Base-by-base conservation (phyloP, 1,139 yeast genomes). In the Hansenula sp. region DNA sequence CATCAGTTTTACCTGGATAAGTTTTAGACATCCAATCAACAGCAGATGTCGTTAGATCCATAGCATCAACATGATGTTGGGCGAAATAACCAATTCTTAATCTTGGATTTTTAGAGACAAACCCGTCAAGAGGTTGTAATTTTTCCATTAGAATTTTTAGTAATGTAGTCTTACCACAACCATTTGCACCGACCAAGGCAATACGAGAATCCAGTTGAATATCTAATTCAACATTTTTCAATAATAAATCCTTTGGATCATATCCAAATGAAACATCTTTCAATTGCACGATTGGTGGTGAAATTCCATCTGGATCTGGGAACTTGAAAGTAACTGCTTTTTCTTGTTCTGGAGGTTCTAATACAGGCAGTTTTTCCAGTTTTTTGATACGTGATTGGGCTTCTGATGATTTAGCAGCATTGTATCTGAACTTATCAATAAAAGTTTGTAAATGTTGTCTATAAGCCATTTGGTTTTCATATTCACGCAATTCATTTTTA, bases 41-140 rank as follows among this genome's bases (percentile, higher is more conserved):
- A 0, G 99, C 97, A 46, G 90, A 85, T 41, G 81, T 70, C n/a
- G 68, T 73, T 55, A 91, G 71, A 60, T 93, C 99, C 96, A 93
- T 88, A n/a, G 93, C 85, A 60, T 93, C 99, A 53, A 93, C 96
- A 61, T 93, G 99, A 64, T 93, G 99, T 70, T 93, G 99, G n/a
- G 99, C 98, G 71, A 93, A 93, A 67, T 94, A 94, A 17, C 96
- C 99, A 42, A 93, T 85, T 67, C 99, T 79, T 54, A 93, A 71
- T 57, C 98, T 77, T 35, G 95, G 86, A 60, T 93, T 91, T 52
- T 81, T 78, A 28, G 87, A 76, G 16, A 91, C 85, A 47, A 76
- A 72, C 47, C 99, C 99, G 11, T 69, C 71, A 37, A 80, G 58
- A 3, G 99, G 98, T 19, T 72, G 67, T 45, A 86, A 68, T 54